Percentiles rank a stretch among this genome's conserved stretches.
Conservation (phyloP, 2,329 filamentous ascomycete genomes). For the Stachybotrys chlorohalonatus region DNA sequence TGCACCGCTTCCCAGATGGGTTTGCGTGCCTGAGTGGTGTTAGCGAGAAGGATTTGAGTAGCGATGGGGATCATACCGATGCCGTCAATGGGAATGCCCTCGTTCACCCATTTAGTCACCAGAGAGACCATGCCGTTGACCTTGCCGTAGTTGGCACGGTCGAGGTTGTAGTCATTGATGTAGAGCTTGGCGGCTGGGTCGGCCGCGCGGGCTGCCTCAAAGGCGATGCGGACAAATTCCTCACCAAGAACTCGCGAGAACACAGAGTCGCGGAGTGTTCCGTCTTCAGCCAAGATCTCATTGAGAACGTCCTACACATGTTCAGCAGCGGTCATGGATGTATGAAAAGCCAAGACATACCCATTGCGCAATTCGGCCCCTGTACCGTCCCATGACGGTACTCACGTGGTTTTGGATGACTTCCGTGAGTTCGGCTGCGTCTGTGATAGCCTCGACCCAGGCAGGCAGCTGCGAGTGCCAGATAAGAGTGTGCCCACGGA, state of each 20-base stretch:
- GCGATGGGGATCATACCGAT: constrained; percentile 27
- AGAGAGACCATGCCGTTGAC: constrained; percentile 40
- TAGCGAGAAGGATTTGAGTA: not conserved
- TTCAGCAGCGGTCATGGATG: not conserved
- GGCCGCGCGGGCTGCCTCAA: constrained; percentile 55
- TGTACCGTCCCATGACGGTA: constrained; percentile 46
- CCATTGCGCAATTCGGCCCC: constrained; percentile 53
- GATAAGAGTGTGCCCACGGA: constrained; percentile 57
- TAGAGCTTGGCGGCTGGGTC: constrained; percentile 60
- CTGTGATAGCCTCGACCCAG: constrained; percentile 50
- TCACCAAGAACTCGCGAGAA: constrained; percentile 61
- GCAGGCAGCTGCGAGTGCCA: constrained; percentile 52
- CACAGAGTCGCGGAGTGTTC: constrained; percentile 46
- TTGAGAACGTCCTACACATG: constrained; percentile 38
- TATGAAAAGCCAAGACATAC: constrained; percentile 13
- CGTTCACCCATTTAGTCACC: constrained; percentile 53
- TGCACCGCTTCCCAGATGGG: constrained; percentile 30
- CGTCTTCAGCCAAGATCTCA: constrained; percentile 44
- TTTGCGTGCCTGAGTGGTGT: constrained; percentile 32
- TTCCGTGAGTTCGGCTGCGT: constrained; percentile 39
- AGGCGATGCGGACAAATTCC: constrained; percentile 59
- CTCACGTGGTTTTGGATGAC: constrained; percentile 52
- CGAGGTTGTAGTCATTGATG: constrained; percentile 65
- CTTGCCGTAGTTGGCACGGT: constrained; percentile 49
- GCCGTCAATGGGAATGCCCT: constrained; percentile 23